Conservation (phyloP, 257 asterid species). For the Scutellaria galericulata region DNA sequence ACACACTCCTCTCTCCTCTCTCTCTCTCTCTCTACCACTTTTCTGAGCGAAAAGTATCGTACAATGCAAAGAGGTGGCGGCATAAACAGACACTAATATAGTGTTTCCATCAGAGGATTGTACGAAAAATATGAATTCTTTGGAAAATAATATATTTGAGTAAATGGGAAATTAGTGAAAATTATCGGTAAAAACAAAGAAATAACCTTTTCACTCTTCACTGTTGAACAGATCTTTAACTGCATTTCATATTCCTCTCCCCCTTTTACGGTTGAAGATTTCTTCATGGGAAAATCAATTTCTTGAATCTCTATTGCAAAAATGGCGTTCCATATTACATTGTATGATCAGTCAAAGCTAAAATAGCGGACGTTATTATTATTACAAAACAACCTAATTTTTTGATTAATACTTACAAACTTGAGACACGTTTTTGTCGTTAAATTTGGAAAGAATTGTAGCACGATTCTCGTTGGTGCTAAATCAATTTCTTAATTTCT, state of each 20-base stretch:
- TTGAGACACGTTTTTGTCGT: background rate
- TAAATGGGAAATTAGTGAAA: background rate
- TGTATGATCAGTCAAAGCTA: background rate
- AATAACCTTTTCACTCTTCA: constrained; percentile 25
- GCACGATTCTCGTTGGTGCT: background rate
- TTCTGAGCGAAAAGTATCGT: constrained; percentile 19
- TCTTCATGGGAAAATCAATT: constrained; percentile 12
- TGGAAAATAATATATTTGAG: background rate
- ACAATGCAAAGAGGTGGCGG: constrained; percentile 27
- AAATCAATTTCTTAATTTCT: constrained; percentile 32
- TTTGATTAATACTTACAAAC: background rate
- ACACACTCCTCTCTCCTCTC: background rate
- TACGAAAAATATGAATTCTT: background rate
- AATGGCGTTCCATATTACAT: background rate
- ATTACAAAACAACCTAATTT: constrained; percentile 1
- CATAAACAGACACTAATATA: constrained; percentile 22
- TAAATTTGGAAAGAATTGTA: background rate
- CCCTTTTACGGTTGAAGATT: constrained; percentile 20
- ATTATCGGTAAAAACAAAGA: constrained; percentile 6
- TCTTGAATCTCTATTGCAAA: background rate
- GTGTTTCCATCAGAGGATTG: constrained; percentile 28
- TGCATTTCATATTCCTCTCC: constrained; percentile 30
- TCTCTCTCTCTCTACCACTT: constrained; percentile 15
- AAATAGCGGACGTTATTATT: background rate
- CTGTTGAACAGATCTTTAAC: constrained; percentile 43